phyloP scores from a whole-genome alignment of 108 stramenopile species.

The Nitzschia putrida region DNA sequence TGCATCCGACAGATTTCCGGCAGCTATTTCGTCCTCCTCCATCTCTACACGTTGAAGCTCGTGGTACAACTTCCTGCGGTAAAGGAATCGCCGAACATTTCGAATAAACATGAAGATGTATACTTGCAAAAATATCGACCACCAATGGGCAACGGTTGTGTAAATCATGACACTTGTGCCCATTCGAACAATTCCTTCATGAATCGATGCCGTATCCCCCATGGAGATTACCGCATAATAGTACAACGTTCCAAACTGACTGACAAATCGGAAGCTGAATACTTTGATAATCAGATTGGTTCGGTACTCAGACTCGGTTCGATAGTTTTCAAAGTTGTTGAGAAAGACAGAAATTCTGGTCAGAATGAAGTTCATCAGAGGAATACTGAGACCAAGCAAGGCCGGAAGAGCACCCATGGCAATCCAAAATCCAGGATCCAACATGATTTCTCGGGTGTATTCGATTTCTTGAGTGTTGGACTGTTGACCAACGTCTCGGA shows the following conservation, averaged over 20 bases:
- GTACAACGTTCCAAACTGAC: slow-evolving; percentile 95
- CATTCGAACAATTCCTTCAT: slow-evolving; percentile 85
- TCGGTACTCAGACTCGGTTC: slow-evolving; percentile 89
- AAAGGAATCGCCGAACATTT: slow-evolving; percentile 56
- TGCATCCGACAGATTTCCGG: slow-evolving; percentile 30
- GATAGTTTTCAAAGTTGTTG: slow-evolving; percentile 94
- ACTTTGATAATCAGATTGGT: slow-evolving; percentile 96
- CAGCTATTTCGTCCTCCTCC: slow-evolving; percentile 48
- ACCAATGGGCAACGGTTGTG: slow-evolving; percentile 85
- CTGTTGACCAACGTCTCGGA: slow-evolving; percentile 58
- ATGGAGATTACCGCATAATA: slow-evolving; percentile 90
- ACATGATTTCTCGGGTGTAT: slow-evolving; percentile 57
- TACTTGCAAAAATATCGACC: slow-evolving; percentile 80
- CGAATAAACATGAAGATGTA: slow-evolving; percentile 76
- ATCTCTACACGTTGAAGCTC: slow-evolving; percentile 64
- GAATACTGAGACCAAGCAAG: slow-evolving; percentile 82
- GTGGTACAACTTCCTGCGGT: slow-evolving; percentile 47
- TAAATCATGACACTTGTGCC: slow-evolving; percentile 77
- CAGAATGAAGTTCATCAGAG: slow-evolving; percentile 79
- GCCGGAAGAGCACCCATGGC: slow-evolving; percentile 76
- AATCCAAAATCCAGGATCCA: slow-evolving; percentile 84
- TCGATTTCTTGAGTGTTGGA: slow-evolving; percentile 55
- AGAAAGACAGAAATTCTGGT: slow-evolving; percentile 77
- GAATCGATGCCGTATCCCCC: slow-evolving; percentile 49
- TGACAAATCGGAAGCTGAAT: slow-evolving; percentile 96